These are phyloP conservation scores for Aspergillus quadrilineatus DNA, from an alignment of 2,329 filamentous ascomycete genomes.

Conservation along the genomic window DNA sequence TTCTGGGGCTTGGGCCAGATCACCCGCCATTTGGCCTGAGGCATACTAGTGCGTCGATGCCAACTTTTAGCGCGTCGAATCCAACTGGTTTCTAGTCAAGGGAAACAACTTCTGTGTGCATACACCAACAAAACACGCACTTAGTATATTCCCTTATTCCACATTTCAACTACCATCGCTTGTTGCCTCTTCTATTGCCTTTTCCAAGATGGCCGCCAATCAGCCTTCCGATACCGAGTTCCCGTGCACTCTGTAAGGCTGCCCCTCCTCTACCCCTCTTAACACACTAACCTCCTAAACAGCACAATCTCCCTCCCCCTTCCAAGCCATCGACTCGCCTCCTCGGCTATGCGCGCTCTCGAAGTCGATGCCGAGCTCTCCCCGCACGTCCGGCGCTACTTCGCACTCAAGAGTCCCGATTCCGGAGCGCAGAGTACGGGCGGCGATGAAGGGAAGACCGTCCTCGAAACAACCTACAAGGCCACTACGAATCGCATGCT, in stretches of 20 bases:
- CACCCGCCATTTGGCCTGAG: too few relatives aligned
- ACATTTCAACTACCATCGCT: not conserved
- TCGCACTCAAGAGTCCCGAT: conserved; percentile 55
- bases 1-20: too few relatives aligned
- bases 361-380: conserved; percentile 88
- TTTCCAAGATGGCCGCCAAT: conserved; percentile 23
- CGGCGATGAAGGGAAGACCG: conserved; percentile 40
- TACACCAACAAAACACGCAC: not conserved
- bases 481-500: conserved; percentile 96
- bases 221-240: conserved; percentile 30
- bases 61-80: too few relatives aligned
- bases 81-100: not conserved
- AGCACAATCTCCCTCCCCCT: conserved; percentile 78
- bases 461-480: conserved; percentile 73
- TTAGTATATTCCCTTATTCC: not conserved
- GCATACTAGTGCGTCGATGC: too few relatives aligned
- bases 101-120: not conserved
- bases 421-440: conserved; percentile 20
- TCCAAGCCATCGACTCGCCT: conserved; percentile 74
- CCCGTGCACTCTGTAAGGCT: conserved; percentile 40
- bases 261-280: conserved; percentile 10
- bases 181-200: too few relatives aligned
- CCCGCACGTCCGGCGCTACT: conserved; percentile 70
- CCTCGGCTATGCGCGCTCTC: conserved; percentile 71
- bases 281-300: conserved; percentile 15